Conservation (phyloP, 768 basidiomycete genomes). For the Royoungia palumana region DNA sequence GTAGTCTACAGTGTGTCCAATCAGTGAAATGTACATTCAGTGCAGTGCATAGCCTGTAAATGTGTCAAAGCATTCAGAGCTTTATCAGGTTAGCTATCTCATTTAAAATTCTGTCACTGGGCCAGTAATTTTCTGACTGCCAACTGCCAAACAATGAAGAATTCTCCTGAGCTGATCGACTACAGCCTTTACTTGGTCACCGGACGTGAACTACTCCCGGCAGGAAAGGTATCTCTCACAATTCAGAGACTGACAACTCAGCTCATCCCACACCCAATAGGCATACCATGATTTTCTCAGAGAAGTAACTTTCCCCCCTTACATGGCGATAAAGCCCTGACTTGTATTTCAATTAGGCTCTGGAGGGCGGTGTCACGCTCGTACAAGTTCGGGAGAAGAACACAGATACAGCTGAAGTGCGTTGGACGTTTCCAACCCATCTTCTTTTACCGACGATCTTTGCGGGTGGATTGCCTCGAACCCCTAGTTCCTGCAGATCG, state of each 20-base stretch:
- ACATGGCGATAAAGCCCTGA: not conserved
- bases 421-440: constrained; percentile 17
- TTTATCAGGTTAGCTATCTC: no score
- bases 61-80: no score
- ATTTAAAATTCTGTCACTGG: no score
- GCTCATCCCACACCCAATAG: constrained; percentile 33
- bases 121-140: no score
- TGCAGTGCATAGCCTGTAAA: no score
- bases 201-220: constrained; percentile 70
- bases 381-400: constrained; percentile 90
- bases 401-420: constrained; percentile 74
- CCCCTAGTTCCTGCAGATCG: constrained; percentile 74
- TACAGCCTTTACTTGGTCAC: constrained; percentile 87
- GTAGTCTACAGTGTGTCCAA: no score
- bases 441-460: not conserved
- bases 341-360: constrained; percentile 44
- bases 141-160: constrained; percentile 6
- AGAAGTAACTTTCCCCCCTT: constrained; percentile 45
- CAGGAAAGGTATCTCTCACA: constrained; percentile 55
- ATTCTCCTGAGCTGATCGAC: constrained; percentile 37
- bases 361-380: constrained; percentile 84
- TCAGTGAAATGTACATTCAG: no score
- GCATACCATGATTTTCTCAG: constrained; percentile 71
- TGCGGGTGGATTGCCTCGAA: not conserved
- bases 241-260: not conserved